phyloP scores from a whole-genome alignment of 768 basidiomycete species.

The Termitomyces sp. region DNA sequence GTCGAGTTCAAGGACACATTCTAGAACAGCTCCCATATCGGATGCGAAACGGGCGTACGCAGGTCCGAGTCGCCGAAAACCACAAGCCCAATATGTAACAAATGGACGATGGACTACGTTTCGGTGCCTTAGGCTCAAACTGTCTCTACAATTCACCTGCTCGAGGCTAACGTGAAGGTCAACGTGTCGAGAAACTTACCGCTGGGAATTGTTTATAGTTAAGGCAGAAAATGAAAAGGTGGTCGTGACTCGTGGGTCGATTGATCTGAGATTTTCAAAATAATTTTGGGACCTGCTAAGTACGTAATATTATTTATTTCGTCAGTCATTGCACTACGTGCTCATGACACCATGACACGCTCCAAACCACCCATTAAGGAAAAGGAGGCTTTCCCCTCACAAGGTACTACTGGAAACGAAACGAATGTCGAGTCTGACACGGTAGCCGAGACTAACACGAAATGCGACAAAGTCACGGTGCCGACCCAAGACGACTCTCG shows the following conservation, averaged over 20 bases:
- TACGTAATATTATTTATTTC: not conserved
- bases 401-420: not conserved
- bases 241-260: no score
- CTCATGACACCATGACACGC: not conserved
- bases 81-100: not conserved
- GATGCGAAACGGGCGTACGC: no score
- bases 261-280: not conserved
- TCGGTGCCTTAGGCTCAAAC: not conserved
- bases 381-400: slow-evolving; percentile 1
- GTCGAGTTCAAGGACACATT: not conserved
- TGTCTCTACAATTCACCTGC: not conserved
- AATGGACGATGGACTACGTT: not conserved
- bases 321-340: not conserved
- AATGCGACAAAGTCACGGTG: not conserved
- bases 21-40: not conserved
- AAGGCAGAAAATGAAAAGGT: not conserved
- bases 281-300: not conserved
- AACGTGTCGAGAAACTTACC: not conserved
- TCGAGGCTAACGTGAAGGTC: not conserved
- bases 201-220: not conserved
- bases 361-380: not conserved
- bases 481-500: not conserved
- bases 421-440: not conserved
- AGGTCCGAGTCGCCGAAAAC: no score
- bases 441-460: not conserved